These are phyloP conservation scores for Papiliotrema laurentii DNA, from an alignment of 1,284 basidiomycete species.

Conservation along the genomic window DNA sequence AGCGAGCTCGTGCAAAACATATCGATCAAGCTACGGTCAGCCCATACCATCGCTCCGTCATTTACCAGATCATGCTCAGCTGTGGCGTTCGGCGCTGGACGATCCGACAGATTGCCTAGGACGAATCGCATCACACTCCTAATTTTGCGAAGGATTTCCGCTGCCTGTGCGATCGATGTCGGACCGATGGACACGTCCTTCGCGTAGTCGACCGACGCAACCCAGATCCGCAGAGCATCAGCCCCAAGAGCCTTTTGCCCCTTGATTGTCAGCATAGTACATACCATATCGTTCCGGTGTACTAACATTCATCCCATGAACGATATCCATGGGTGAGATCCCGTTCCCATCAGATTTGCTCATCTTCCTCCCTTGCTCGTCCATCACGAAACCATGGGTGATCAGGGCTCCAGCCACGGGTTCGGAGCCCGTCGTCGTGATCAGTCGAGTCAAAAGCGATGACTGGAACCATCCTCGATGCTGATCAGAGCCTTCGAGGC, in stretches of 20 bases:
- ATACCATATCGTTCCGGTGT: not conserved
- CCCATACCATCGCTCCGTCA: constrained; percentile 12
- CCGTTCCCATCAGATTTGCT: constrained; percentile 96
- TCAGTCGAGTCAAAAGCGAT: constrained; percentile 78
- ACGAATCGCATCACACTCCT: constrained; percentile 87
- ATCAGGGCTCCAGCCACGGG: constrained; percentile 66
- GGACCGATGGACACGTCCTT: constrained; percentile 82
- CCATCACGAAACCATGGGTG: constrained; percentile 96
- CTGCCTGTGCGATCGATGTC: constrained; percentile 68
- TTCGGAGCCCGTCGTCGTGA: constrained; percentile 55
- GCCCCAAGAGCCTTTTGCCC: constrained; percentile 70
- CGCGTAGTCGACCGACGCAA: constrained; percentile 84
- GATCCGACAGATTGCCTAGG: constrained; percentile 66
- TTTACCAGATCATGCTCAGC: constrained; percentile 61
- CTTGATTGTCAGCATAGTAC: constrained; percentile 52
- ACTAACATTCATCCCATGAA: constrained; percentile 73
- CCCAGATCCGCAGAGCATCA: constrained; percentile 88
- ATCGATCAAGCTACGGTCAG: constrained; percentile 64
- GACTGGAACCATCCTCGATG: constrained; percentile 99
- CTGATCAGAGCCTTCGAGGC: constrained; percentile 94
- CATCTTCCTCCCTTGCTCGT: constrained; percentile 92
- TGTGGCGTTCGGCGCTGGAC: not conserved
- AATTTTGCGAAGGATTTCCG: constrained; percentile 77
- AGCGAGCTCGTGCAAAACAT: constrained; percentile 78
- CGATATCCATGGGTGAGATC: constrained; percentile 73